A percentile compares a stretch with the other conserved stretches of the same genome.
These are phyloP conservation scores for Hyphodiscus sp. DNA, from an alignment of 2,329 filamentous ascomycete genomes.

Conservation along the genomic window DNA sequence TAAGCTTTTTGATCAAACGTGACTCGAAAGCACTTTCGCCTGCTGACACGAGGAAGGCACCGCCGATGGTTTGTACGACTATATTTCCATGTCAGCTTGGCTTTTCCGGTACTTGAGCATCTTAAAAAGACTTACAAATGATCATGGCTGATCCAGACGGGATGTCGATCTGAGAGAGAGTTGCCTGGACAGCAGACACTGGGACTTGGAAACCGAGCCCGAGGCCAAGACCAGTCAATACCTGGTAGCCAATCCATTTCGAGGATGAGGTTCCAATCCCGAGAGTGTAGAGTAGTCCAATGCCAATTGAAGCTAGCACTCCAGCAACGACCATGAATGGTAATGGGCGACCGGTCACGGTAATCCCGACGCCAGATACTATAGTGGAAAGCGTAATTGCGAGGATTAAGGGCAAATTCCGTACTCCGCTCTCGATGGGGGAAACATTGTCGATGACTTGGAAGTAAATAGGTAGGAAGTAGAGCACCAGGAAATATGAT, in stretches of 20 bases:
- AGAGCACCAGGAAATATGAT: constrained; percentile 36
- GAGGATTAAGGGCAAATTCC: constrained; percentile 31
- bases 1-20: constrained; percentile 17
- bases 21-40: constrained; percentile 40
- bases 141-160: constrained; percentile 45
- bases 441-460: constrained; percentile 33
- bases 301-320: constrained; percentile 30
- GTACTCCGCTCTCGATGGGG: constrained; percentile 23
- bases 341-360: constrained; percentile 27
- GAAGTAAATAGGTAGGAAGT: constrained; percentile 44
- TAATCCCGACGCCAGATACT: constrained; percentile 24
- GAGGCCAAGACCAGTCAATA: constrained; percentile 47
- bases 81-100: constrained; percentile 15
- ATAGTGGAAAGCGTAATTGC: constrained; percentile 27
- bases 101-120: not conserved
- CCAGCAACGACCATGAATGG: constrained; percentile 27
- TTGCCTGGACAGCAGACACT: constrained; percentile 5
- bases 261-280: constrained; percentile 38
- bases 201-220: constrained; percentile 45
- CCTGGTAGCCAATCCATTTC: constrained; percentile 52
- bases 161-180: constrained; percentile 43
- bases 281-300: constrained; percentile 50
- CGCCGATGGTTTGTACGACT: constrained; percentile 50
- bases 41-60: constrained; percentile 48
- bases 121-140: constrained; percentile 28